A percentile compares a stretch with the other conserved stretches of the same genome.
phyloP scores from a whole-genome alignment of 2,329 filamentous ascomycete genomes.

The Microcyclosporella mali region DNA sequence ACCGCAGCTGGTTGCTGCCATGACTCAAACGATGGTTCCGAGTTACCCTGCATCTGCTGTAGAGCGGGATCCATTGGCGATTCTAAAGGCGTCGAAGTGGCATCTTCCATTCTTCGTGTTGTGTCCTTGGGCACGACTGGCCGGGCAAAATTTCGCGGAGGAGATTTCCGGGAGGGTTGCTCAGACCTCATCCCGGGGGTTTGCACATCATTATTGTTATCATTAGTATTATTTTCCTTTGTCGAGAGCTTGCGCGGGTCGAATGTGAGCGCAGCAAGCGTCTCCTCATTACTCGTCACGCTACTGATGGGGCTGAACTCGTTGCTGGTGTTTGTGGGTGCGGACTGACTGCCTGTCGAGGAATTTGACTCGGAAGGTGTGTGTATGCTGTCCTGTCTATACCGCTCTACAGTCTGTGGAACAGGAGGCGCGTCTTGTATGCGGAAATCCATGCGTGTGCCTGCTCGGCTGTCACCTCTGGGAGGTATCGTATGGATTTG shows the following conservation, averaged over 20 bases:
- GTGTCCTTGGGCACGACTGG: slow-evolving; percentile 9
- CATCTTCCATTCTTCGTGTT: slow-evolving; percentile 5
- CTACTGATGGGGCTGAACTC: slow-evolving; percentile 27
- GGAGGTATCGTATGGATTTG: slow-evolving; percentile 1
- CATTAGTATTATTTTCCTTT: slow-evolving; percentile 7
- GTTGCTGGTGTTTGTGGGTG: slow-evolving; percentile 22
- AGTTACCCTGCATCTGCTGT: slow-evolving; percentile 9
- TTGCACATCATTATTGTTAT: slow-evolving; percentile 21
- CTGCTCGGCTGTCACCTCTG: slow-evolving; percentile 20
- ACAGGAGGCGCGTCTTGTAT: slow-evolving; percentile 30
- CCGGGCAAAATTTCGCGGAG: slow-evolving; percentile 17
- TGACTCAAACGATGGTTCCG: slow-evolving; percentile 10
- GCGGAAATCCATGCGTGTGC: slow-evolving; percentile 21
- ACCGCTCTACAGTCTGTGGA: slow-evolving; percentile 24
- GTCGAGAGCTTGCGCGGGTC: slow-evolving; percentile 2
- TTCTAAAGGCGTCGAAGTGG: slow-evolving; percentile 17
- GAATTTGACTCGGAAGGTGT: slow-evolving; percentile 27
- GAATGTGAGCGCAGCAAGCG: slow-evolving; percentile 19
- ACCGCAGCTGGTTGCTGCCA: slow-evolving; percentile 10
- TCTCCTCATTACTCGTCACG: slow-evolving; percentile 29
- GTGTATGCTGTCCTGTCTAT: slow-evolving; percentile 24
- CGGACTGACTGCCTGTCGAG: slow-evolving; percentile 22
- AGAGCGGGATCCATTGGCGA: slow-evolving; percentile 31
- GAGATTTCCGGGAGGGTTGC: slow-evolving; percentile 18
- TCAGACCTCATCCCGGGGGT: slow-evolving; percentile 24